These are phyloP conservation scores for Pseudogymnoascus sp. DNA, from an alignment of 2,329 filamentous ascomycete species.

Conservation along the genomic window DNA sequence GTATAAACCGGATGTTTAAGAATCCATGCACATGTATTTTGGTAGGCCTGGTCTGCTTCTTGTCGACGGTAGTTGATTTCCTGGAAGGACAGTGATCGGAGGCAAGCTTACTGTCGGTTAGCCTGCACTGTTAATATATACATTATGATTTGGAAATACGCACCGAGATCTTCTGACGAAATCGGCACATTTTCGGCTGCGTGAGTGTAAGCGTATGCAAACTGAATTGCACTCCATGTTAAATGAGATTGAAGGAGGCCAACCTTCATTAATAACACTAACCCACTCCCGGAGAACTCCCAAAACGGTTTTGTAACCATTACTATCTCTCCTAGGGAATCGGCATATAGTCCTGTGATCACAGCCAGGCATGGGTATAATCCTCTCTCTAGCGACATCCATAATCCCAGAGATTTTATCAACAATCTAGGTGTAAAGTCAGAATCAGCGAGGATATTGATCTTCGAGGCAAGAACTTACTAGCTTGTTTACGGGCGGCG, in stretches of 20 bases:
- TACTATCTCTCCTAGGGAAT: conserved; percentile 7
- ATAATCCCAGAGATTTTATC: conserved; percentile 12
- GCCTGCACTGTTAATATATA: neutral
- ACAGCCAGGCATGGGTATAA: conserved; percentile 14
- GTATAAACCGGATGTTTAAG: conserved; percentile 21
- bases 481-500: neutral
- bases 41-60: conserved; percentile 21
- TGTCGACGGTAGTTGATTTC: conserved; percentile 25
- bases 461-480: neutral
- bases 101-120: conserved; percentile 20
- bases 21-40: conserved; percentile 32
- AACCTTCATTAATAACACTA: neutral
- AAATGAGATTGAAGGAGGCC: neutral
- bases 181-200: neutral
- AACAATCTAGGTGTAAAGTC: conserved; percentile 12
- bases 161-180: neutral
- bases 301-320: neutral
- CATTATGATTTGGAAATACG: neutral
- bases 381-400: conserved; percentile 11
- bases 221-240: neutral
- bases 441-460: neutral
- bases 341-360: conserved; percentile 17
- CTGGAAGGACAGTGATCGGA: conserved; percentile 29
- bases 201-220: neutral
- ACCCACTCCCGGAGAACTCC: neutral